Base-by-base conservation (phyloP, 2,329 filamentous ascomycete genomes). In the Raffaelea albimanens region DNA sequence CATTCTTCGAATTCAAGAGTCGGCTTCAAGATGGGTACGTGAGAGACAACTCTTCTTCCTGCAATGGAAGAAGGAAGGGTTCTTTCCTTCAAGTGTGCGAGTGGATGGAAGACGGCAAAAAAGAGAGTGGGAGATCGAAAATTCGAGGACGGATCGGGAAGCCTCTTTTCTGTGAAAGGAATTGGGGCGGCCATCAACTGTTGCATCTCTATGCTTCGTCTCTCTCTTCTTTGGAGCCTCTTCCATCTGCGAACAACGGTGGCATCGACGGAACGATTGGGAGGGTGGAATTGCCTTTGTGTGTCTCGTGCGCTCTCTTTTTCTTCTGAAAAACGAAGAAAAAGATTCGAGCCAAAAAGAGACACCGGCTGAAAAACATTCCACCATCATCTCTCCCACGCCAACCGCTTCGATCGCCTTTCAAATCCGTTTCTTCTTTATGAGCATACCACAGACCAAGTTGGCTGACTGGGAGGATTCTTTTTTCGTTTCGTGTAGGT, bases 1-100 rank as follows among this genome's bases (percentile, higher is more conserved):
- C 33, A 47, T 41, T 39, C 14, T 23, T 45, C 43, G 46, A 44
- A 46, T 48, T 46, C 40, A 29, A 48, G 44, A 65, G 64, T 63
- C 64, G 63, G 60, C 72, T 71, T 68, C 72, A 77, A 70, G 69
- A 80, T 80, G 76, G 76, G 76, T 80, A 80, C 70, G 76, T 75
- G 73, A 64, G 58, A 61, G 56, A 54, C 38, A 46, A 46, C 44
- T 38, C 34, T 46, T 34, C 19, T 41, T 19, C 19, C 41, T 41
- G 41, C 22, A 22, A 42, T 39, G 33, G 29, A 34, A 34, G 10
- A 18, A n/a, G 25, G 7, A 9, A 22, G n/a, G n/a, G n/a, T 19
- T 14, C 50, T 43, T 44, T 42, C 49, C 49, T 47, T 41, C 44
- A 50, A 52, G 53, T 55, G 50, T 55, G 53, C 53, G 52, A 55